phyloP scores from a whole-genome alignment of 164 flowering plant species.

The Berberis vulgaris region DNA sequence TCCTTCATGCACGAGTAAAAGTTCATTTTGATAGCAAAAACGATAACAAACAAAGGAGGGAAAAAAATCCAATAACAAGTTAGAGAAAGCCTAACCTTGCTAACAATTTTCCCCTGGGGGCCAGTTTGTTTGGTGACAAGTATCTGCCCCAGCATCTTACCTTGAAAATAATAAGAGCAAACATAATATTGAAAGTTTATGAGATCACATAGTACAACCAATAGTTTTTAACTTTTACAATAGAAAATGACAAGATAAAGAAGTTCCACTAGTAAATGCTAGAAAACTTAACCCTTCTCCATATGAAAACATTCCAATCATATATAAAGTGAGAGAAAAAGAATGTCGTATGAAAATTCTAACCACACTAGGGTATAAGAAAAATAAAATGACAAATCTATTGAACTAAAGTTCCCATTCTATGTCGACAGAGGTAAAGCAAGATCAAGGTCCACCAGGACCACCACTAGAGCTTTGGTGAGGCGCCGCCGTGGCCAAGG shows the following conservation, averaged over 20 bases:
- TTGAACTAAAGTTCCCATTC: no score
- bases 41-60: neutral
- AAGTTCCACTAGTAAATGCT: neutral
- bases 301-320: no score
- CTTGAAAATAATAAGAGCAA: slow-evolving; percentile 31
- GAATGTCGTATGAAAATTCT: no score
- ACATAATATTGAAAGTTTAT: no score
- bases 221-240: neutral
- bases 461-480: no score
- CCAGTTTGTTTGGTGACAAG: slow-evolving; percentile 98
- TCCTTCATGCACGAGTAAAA: neutral
- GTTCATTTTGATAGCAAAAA: neutral
- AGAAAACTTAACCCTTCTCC: no score
- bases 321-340: no score
- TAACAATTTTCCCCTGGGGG: slow-evolving; percentile 86
- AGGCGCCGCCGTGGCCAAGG: no score
- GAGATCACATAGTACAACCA: neutral
- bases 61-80: neutral
- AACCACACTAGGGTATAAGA: no score
- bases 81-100: slow-evolving; percentile 53
- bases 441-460: no score
- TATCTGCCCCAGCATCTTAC: slow-evolving; percentile 98
- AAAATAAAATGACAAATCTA: no score
- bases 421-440: no score
- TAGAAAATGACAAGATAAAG: neutral